Conservation (phyloP, 2,329 filamentous ascomycete species). For the Corinectria fuckeliana region DNA sequence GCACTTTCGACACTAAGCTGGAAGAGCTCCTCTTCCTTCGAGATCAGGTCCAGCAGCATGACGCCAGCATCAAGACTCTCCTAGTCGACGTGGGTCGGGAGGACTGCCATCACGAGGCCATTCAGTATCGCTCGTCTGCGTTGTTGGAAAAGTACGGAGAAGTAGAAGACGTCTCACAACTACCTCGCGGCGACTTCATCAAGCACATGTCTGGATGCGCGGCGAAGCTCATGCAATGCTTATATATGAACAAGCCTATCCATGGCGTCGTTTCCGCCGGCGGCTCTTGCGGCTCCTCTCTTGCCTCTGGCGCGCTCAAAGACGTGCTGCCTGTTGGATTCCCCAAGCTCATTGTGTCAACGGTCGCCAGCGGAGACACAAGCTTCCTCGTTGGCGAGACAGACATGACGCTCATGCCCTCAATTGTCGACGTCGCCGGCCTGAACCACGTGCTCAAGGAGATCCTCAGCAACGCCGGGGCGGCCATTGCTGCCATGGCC, state of each 20-base stretch:
- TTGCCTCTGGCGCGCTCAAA: not conserved
- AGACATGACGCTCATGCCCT: constrained; percentile 3
- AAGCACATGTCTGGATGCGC: not conserved
- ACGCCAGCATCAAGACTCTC: not conserved
- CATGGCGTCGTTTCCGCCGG: not conserved
- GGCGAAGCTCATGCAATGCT: not conserved
- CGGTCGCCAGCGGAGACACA: constrained; percentile 2
- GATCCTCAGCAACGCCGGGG: not conserved
- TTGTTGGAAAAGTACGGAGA: not conserved
- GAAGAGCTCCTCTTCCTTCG: not conserved
- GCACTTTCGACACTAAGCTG: not conserved
- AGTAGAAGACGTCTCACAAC: not conserved
- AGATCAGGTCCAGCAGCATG: not conserved
- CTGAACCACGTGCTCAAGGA: not conserved
- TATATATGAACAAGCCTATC: not conserved
- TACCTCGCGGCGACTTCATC: not conserved
- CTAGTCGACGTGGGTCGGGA: not conserved
- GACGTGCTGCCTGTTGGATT: not conserved
- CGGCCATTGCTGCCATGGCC: not conserved
- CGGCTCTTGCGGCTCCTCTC: not conserved
- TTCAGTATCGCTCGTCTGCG: not conserved
- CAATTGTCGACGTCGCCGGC: constrained; percentile 1
- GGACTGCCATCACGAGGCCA: not conserved
- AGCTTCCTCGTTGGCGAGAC: not conserved
- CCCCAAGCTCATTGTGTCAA: not conserved